Percentiles rank a stretch among this genome's conserved stretches.
Evolutionary conservation across 371 early-diverging fungal genomes (phyloP).

Genomic region (Apophysomyces variabilis): DNA sequence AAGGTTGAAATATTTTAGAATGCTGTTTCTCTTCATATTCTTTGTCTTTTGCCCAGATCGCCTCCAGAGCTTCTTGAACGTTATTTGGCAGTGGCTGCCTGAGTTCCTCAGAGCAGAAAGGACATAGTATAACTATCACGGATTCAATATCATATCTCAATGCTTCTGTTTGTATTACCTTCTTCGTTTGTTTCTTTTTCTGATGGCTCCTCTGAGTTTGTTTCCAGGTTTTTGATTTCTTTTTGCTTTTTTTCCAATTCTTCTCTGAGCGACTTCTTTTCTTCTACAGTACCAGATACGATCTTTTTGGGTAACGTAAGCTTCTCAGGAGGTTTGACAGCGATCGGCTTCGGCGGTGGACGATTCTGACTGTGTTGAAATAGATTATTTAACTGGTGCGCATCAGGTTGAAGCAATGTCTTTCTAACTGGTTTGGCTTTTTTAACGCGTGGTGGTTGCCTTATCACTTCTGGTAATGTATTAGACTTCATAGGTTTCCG

Average conservation of each 20-base stretch:
- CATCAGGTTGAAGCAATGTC: not conserved
- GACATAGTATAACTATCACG: not conserved
- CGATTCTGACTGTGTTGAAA: conserved; percentile 6
- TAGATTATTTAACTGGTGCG: not conserved
- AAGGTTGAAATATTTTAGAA: not conserved
- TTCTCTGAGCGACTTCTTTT: not conserved
- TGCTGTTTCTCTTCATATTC: not conserved
- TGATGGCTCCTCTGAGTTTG: not conserved
- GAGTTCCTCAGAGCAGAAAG: conserved; percentile 5
- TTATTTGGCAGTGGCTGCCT: not conserved
- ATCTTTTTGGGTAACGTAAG: conserved; percentile 1
- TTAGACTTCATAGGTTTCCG: not conserved
- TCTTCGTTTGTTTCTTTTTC: not conserved
- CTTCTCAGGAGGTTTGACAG: not conserved
- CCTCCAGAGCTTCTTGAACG: not conserved
- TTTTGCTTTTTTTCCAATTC: not conserved
- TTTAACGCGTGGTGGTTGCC: not conserved
- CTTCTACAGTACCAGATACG: not conserved
- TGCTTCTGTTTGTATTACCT: not conserved
- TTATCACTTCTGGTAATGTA: not conserved
- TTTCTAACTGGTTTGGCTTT: not conserved
- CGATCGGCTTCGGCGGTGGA: not conserved
- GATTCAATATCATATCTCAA: not conserved
- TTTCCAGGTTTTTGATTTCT: not conserved
- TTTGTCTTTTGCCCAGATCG: not conserved